Base-by-base conservation (phyloP, 2,329 filamentous ascomycete species). In the Aphanoascus verrucosus region DNA sequence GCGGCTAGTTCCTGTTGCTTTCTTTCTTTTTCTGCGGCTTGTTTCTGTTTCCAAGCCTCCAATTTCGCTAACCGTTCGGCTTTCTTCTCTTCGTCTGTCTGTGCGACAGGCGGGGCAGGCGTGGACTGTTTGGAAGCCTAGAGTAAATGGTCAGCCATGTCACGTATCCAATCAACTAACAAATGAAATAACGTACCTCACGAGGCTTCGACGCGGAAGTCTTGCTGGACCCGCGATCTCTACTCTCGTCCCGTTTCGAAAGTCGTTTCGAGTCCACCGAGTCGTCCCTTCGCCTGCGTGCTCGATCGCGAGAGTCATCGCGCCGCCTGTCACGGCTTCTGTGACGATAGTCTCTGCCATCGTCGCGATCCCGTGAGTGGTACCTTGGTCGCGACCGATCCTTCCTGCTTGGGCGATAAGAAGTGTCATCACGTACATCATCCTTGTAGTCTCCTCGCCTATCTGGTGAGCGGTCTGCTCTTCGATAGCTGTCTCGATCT, bases 41-140 rank as follows among this genome's bases (percentile, higher is more conserved):
- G 84, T 70, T 90, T 91, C 69, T 88, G 86, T 72, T 95, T 95
- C 90, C 89, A 95, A 54, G 87, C 86, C 67, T 91, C 87, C 28
- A 94, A 72, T 65, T 88, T 90, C 28, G 87, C 87, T 42, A 89
- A 76, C 58, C 86, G 77, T 67, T 91, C 86, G 48, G 84, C 85
- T 67, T 90, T 88, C 65, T 86, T 88, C 48, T 88, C 83, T 57
- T 81, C 80, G 62, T 88, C 86, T 31, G 80, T 76, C 62, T 82
- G 82, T 43, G 74, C 70, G 51, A 75, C 65, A 53, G 76, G 57
- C 8, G 52, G 58, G 12, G 61, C 57, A 19, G 68, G 67, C 7
- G 71, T 69, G 40, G 76, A 67, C 43, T 75, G 68, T 64, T 82
- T 84, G 51, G 76, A 74, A 57, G 70, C 64, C 80, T 85, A 72